Evolutionary conservation across 2,329 filamentous ascomycete genomes (phyloP), one percentile per base, ranked within the genome.

Genomic region (Neonectria neomacrospora): DNA sequence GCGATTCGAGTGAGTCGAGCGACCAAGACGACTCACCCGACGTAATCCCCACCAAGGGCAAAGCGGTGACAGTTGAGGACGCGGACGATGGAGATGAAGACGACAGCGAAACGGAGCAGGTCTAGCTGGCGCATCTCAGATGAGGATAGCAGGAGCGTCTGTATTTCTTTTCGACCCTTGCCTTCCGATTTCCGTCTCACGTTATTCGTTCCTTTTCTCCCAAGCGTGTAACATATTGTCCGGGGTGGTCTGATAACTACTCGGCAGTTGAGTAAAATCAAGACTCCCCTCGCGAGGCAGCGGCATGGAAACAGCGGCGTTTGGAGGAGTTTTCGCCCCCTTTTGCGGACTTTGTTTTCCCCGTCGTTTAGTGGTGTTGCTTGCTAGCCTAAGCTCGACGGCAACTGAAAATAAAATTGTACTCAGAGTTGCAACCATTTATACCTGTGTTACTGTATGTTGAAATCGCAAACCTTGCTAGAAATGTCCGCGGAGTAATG

Each of bases 21-120:
- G 50, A 53, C 32, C 34, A 37, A 41, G 59, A 61, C 16, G 68
- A 42, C 7, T 63, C 59, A 23, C 20, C 56, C n/a, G 64, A 58
- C 4, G 50, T 67, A 34, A 37, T 58, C 26, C 53, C 59, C 14
- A 67, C 65, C 6, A 83, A 83, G 68, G 79, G 79, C 8, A 85
- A 83, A 67, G 81, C 80, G 5, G 83, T 77, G 11, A 83, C 82
- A 4, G 77, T 86, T 6, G 82, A 84, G 67, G 83, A 85, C 57
- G 78, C 72, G 10, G 80, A 73, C 18, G 70, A 72, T 32, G 66
- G 62, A 11, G 68, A 69, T 42, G 68, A 73, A 4, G 64, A 72
- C 26, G 64, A 58, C 10, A 22, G 50, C 22, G 44, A 51, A 42
- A 45, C 58, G 22, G 53, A 58, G 50, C 30, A 45, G 14, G 9